Conservation (phyloP, 768 basidiomycete genomes). For the Coprinopsis marcescibilis region DNA sequence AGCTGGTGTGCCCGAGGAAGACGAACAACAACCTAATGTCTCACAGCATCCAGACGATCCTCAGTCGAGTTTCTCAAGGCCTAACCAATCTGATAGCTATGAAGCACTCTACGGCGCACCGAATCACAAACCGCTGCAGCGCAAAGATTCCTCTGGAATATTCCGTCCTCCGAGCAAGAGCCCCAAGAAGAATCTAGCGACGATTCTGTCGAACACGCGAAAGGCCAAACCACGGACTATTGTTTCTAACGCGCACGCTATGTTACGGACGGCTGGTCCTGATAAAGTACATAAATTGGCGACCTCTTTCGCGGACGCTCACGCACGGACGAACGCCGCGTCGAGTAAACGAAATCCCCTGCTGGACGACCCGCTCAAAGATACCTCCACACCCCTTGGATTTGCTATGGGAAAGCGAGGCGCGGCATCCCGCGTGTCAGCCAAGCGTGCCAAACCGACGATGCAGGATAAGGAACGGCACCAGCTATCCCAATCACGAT, state of each 20-base stretch:
- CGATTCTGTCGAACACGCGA: too few relatives aligned
- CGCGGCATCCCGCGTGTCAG: neutral
- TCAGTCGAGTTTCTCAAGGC: neutral
- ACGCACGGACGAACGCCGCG: neutral
- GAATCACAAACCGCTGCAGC: too few relatives aligned
- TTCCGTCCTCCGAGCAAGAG: too few relatives aligned
- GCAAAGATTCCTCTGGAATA: too few relatives aligned
- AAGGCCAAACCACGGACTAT: too few relatives aligned
- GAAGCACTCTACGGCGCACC: too few relatives aligned
- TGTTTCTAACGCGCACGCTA: too few relatives aligned
- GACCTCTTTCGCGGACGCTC: neutral
- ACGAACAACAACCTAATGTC: neutral
- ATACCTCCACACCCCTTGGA: neutral
- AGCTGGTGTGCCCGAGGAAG: slow-evolving; percentile 8
- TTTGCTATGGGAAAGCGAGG: slow-evolving; percentile 10
- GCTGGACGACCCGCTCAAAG: neutral
- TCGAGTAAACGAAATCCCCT: neutral
- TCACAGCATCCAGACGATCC: too few relatives aligned
- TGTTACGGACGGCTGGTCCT: too few relatives aligned
- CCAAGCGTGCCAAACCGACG: neutral
- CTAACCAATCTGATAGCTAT: neutral
- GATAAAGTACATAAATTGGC: neutral
- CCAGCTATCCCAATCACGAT: neutral
- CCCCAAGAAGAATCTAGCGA: too few relatives aligned
- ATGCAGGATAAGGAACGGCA: neutral